Conservation (phyloP, 352 stramenopile species). For the Phytophthora podocarpi region DNA sequence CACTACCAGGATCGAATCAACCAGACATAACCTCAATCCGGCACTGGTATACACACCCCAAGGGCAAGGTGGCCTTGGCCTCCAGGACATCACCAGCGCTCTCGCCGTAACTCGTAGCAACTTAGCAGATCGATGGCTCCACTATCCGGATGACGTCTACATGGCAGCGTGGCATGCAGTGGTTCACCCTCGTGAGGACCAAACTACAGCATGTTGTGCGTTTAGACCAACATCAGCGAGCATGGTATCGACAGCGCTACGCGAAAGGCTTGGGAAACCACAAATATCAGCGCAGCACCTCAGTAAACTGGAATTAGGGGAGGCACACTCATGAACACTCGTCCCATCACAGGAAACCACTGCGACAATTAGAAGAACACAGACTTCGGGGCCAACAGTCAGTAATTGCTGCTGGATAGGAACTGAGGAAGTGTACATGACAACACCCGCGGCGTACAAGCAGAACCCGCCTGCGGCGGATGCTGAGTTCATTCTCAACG, state of each 20-base stretch:
- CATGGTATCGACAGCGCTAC: no score
- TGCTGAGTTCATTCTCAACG: background rate
- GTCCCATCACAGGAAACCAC: no score
- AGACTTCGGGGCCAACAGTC: no score
- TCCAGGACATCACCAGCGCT: background rate
- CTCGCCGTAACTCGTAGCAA: background rate
- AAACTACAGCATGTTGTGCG: no score
- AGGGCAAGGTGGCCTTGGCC: background rate
- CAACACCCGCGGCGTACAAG: background rate
- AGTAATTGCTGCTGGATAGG: background rate
- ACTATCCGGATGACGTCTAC: background rate
- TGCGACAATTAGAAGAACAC: no score
- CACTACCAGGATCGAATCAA: background rate
- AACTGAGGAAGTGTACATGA: no score
- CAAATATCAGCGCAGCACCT: no score
- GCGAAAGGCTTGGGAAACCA: no score
- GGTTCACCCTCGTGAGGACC: background rate
- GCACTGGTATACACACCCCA: background rate
- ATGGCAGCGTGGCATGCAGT: background rate
- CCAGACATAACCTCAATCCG: background rate
- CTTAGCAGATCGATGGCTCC: background rate
- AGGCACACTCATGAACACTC: no score
- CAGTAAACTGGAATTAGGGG: no score
- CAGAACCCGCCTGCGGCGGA: background rate
- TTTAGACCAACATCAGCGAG: no score